A percentile compares a stretch with the other conserved stretches of the same genome.
Conservation (phyloP, 371 early-diverging fungal species). For the Mycotypha africana region DNA sequence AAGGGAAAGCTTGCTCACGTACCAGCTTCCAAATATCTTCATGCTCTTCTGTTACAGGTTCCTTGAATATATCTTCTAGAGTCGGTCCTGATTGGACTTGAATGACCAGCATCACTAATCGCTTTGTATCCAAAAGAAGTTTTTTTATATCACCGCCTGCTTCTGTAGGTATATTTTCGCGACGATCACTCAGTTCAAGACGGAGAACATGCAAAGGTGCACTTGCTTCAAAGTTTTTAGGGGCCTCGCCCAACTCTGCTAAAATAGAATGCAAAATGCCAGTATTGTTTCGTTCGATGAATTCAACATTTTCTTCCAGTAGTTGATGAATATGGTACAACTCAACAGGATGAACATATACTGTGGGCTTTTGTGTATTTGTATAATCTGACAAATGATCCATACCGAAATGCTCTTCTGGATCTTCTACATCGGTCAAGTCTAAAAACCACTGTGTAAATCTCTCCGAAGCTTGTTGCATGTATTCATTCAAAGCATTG, state of each 20-base stretch:
- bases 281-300: slow-evolving; percentile 46
- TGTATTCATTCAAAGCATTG: slow-evolving; percentile 74
- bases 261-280: slow-evolving; percentile 83
- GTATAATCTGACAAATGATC: slow-evolving; percentile 87
- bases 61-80: slow-evolving; percentile 79
- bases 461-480: slow-evolving; percentile 63
- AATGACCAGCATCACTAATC: slow-evolving; percentile 79
- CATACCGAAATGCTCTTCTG: slow-evolving; percentile 89
- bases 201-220: slow-evolving; percentile 60
- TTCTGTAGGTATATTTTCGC: slow-evolving; percentile 61
- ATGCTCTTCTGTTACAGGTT: slow-evolving; percentile 67
- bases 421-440: slow-evolving; percentile 75
- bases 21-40: slow-evolving; percentile 65
- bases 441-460: slow-evolving; percentile 76
- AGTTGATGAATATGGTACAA: slow-evolving; percentile 84
- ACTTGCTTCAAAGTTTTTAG: slow-evolving; percentile 45
- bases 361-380: slow-evolving; percentile 78
- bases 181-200: slow-evolving; percentile 68
- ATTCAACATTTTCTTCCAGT: slow-evolving; percentile 72
- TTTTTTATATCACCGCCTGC: slow-evolving; percentile 55
- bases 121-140: slow-evolving; percentile 91
- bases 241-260: slow-evolving; percentile 77
- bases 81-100: slow-evolving; percentile 79
- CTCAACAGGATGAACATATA: slow-evolving; percentile 89
- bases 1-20: slow-evolving; percentile 42